A percentile compares a stretch with the other conserved stretches of the same genome.
phyloP scores from a whole-genome alignment of 371 early-diverging fungal genomes.

The Mucor sp. region DNA sequence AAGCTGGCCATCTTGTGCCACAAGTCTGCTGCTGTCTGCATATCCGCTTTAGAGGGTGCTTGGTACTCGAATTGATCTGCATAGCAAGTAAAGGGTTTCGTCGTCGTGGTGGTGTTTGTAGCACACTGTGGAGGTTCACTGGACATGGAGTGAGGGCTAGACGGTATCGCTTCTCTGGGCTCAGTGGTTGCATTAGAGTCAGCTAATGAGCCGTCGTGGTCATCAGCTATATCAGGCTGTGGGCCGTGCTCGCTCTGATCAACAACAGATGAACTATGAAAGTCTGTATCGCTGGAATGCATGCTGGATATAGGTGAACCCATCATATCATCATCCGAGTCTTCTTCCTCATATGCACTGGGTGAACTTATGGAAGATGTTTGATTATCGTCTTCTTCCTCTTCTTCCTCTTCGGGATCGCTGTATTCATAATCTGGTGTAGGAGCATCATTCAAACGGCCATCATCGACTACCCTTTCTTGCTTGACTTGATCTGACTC shows the following conservation, averaged over 20 bases:
- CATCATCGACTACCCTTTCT: not conserved
- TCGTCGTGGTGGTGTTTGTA: not conserved
- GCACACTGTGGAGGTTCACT: not conserved
- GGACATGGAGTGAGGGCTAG: not conserved
- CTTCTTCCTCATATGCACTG: not conserved
- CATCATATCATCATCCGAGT: not conserved
- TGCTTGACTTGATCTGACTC: not conserved
- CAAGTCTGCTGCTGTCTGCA: not conserved
- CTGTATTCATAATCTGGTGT: constrained; percentile 8
- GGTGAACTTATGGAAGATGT: not conserved
- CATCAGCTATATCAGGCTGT: too few relatives aligned
- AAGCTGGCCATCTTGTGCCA: not conserved
- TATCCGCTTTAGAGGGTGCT: not conserved
- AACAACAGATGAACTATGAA: not conserved
- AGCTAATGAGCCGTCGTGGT: not conserved
- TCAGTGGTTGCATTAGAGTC: not conserved
- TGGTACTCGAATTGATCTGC: not conserved
- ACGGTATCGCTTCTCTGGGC: not conserved
- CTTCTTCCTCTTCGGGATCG: not conserved
- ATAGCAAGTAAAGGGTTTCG: not conserved
- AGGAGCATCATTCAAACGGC: not conserved
- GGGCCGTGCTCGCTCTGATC: too few relatives aligned
- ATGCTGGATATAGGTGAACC: not conserved
- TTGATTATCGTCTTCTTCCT: not conserved
- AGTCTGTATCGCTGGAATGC: not conserved